Conservation (phyloP, 192 early-diverging fungal genomes). For the Coemansia erecta region DNA sequence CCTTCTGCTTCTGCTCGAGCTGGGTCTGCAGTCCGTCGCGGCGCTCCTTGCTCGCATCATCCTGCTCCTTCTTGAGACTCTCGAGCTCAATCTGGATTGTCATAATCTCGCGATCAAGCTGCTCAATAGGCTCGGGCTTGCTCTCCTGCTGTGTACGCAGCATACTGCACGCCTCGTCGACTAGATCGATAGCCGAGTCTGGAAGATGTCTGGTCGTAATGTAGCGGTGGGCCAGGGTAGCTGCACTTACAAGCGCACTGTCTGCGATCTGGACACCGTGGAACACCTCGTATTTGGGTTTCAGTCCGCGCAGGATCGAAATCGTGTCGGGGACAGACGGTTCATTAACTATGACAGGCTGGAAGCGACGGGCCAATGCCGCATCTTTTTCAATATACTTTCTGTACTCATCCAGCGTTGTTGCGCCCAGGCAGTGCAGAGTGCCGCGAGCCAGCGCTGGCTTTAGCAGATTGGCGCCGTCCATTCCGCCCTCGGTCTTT, state of each 20-base stretch:
- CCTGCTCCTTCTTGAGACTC: constrained; percentile 75
- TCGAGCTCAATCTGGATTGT: constrained; percentile 79
- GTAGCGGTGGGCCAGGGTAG: constrained; percentile 71
- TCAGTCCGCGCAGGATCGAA: constrained; percentile 74
- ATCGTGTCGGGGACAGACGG: constrained; percentile 70
- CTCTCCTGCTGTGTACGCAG: constrained; percentile 75
- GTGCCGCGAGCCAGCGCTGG: constrained; percentile 73
- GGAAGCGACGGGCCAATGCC: constrained; percentile 75
- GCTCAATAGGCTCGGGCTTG: constrained; percentile 75
- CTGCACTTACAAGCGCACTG: constrained; percentile 68
- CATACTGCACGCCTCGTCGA: constrained; percentile 80
- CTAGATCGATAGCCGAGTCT: constrained; percentile 80
- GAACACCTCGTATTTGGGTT: constrained; percentile 75
- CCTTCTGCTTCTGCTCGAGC: constrained; percentile 59
- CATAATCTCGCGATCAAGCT: constrained; percentile 69
- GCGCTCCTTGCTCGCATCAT: constrained; percentile 65
- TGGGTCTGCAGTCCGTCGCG: constrained; percentile 59
- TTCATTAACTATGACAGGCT: constrained; percentile 70
- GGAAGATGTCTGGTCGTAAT: constrained; percentile 71
- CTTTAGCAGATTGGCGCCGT: constrained; percentile 79
- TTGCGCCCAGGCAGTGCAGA: constrained; percentile 73
- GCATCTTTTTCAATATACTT: constrained; percentile 73
- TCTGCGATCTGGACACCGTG: constrained; percentile 79
- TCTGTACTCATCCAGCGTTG: constrained; percentile 78
- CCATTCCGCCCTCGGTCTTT: constrained; percentile 74